Conservation (phyloP, 2,329 filamentous ascomycete genomes). For the Gremmenia infestans region DNA sequence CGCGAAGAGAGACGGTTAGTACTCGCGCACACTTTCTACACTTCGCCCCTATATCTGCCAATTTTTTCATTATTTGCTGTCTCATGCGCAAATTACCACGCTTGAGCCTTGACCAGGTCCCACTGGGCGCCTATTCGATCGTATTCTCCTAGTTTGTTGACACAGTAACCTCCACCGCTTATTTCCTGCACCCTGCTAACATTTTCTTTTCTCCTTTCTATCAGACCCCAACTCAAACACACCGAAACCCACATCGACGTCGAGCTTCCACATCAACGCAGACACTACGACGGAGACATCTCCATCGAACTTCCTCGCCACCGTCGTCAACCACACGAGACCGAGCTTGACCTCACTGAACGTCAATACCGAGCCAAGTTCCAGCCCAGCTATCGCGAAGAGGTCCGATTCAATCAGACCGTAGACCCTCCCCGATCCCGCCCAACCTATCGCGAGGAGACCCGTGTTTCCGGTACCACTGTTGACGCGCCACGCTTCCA, state of each 20-base stretch:
- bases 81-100: constrained; percentile 9
- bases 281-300: constrained; percentile 34
- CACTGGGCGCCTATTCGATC: constrained; percentile 22
- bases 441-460: constrained; percentile 27
- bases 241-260: constrained; percentile 46
- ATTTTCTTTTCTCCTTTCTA: constrained; percentile 12
- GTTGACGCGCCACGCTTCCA: constrained; percentile 45
- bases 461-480: constrained; percentile 52
- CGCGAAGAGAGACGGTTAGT: constrained; percentile 52
- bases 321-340: constrained; percentile 25
- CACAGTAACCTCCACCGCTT: constrained; percentile 37
- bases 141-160: constrained; percentile 31
- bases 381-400: constrained; percentile 43
- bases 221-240: constrained; percentile 35
- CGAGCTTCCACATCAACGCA: constrained; percentile 33
- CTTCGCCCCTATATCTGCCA: neutral
- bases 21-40: neutral
- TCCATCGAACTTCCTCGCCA: constrained; percentile 32
- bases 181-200: constrained; percentile 21
- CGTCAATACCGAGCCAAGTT: constrained; percentile 60
- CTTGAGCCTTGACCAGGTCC: constrained; percentile 3
- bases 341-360: constrained; percentile 56
- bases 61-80: neutral
- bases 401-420: constrained; percentile 24
- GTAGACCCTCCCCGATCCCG: constrained; percentile 30